Evolutionary conservation across 176 grass and related monocot genomes (phyloP).

Genomic region (Luzula sylvatica): DNA sequence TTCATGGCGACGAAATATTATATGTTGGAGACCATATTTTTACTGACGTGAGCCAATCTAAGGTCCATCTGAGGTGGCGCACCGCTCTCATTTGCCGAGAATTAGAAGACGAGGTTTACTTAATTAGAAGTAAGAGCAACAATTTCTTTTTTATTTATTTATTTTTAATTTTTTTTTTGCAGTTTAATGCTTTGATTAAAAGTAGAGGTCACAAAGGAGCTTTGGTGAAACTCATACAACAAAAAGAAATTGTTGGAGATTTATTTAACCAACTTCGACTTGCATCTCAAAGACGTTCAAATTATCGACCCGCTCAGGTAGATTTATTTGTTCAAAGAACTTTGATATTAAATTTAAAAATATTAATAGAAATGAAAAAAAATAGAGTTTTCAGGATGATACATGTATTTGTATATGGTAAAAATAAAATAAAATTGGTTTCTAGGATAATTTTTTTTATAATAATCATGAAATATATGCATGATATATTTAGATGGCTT

Average conservation of each 20-base stretch:
- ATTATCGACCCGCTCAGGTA: slow-evolving; percentile 88
- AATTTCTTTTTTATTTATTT: background rate
- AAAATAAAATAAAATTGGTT: no score
- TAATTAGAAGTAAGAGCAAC: no score
- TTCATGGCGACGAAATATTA: slow-evolving; percentile 93
- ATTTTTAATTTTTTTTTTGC: slow-evolving; percentile 20
- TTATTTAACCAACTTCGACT: slow-evolving; percentile 92
- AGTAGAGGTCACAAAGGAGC: slow-evolving; percentile 55
- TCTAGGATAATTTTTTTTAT: no score
- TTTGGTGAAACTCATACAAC: slow-evolving; percentile 75
- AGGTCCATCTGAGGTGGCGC: slow-evolving; percentile 97
- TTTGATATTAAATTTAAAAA: background rate
- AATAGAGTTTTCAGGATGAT: no score
- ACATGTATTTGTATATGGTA: no score
- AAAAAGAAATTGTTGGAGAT: slow-evolving; percentile 89
- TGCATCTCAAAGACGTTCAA: slow-evolving; percentile 58
- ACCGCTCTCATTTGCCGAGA: slow-evolving; percentile 88
- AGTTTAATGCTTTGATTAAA: slow-evolving; percentile 74
- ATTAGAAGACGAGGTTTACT: slow-evolving; percentile 88
- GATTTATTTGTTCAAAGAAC: background rate
- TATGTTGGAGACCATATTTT: slow-evolving; percentile 98
- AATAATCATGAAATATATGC: no score
- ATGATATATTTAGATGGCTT: no score
- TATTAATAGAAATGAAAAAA: no score
- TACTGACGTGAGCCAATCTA: slow-evolving; percentile 97